Evolutionary conservation across 805 yeast genomes (phyloP).

Genomic region (Wickerhamomyces kurtzmanii): DNA sequence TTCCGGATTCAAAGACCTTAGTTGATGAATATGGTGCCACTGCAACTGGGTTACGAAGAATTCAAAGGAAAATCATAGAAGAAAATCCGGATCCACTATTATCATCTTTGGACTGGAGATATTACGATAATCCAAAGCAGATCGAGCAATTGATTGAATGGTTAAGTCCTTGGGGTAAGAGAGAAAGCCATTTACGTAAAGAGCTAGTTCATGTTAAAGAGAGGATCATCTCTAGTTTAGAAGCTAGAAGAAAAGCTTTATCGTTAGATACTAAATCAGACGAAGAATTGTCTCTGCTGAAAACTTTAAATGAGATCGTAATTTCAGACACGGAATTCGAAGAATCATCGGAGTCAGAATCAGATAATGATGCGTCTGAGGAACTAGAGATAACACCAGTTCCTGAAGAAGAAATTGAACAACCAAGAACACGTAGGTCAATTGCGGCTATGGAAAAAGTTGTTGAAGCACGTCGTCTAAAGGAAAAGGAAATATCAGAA

Average conservation of each 20-base stretch:
- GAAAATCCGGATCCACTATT: conserved; percentile 52
- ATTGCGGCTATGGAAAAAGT: conserved; percentile 11
- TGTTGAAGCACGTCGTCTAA: conserved; percentile 9
- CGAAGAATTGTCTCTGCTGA: conserved; percentile 30
- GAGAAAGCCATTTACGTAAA: conserved; percentile 59
- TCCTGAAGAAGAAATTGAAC: conserved; percentile 7
- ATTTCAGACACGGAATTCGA: conserved; percentile 21
- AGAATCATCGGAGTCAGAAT: conserved; percentile 10
- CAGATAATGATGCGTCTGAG: conserved; percentile 10
- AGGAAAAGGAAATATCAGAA: conserved; percentile 6
- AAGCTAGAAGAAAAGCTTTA: conserved; percentile 47
- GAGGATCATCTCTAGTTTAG: conserved; percentile 42
- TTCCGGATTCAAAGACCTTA: conserved; percentile 25
- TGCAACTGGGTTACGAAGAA: conserved; percentile 8
- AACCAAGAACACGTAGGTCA: conserved; percentile 17
- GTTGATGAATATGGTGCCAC: conserved; percentile 28
- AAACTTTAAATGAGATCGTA: conserved; percentile 27
- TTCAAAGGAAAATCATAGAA: conserved; percentile 57
- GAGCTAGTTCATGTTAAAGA: conserved; percentile 48
- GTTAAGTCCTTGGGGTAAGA: conserved; percentile 65
- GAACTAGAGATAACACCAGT: conserved; percentile 5
- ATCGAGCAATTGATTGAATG: conserved; percentile 47
- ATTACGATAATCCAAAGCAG: conserved; percentile 50
- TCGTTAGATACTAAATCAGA: conserved; percentile 30
- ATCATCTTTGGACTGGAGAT: conserved; percentile 57